Base-by-base conservation (phyloP, 2,329 filamentous ascomycete genomes). In the Aspergillus ustus region DNA sequence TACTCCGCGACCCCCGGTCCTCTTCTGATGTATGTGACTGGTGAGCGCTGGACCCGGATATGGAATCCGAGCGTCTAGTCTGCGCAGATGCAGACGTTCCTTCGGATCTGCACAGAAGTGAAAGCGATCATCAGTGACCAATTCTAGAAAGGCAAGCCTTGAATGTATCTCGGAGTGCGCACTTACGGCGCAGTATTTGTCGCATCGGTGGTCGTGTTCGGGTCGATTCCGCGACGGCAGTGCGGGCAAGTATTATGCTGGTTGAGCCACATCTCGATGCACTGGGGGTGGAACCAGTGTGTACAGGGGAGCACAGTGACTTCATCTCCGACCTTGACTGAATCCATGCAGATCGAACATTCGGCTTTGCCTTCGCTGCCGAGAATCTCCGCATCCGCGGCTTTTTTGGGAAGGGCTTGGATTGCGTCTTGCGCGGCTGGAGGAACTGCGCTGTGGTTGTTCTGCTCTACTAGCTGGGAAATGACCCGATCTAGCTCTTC, bases 321-420 rank as follows among this genome's bases (percentile, higher is more conserved):
- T 72, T 91, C 87, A 31, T 91, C 88, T 11, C 88, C 90, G 40
- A 91, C 72, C 28, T 86, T 83, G 64, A 96, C 89, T 29, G 91
- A 86, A 59, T 97, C 93, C 81, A 98, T 96, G 77, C 95, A 99
- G 61, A 99, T 97, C 40, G 91, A 93, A 75, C 95, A 99, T 72
- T 97, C 93, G 1, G 85, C 86, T 55, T 81, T 84, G 46, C 88
- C 89, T 61, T 90, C 91, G 5, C 80, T 77, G 7, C 84, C 85
- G 57, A 96, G 81, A 85, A 96, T 89, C 46, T 89, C 84, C 60
- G 85, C 80, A 54, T 91, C 86, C 2, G 95, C 81, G 48, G 85
- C 85, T 67, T 89, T 90, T 68, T 89, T 90, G 8, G 91, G 87
- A 5, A 99, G 80, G 3, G 85, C 84, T 28, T 85, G 83, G 58